A percentile compares a stretch with the other conserved stretches of the same genome.
Conservation (phyloP, 2,329 filamentous ascomycete genomes). For the Gaeumannomyces sp. region DNA sequence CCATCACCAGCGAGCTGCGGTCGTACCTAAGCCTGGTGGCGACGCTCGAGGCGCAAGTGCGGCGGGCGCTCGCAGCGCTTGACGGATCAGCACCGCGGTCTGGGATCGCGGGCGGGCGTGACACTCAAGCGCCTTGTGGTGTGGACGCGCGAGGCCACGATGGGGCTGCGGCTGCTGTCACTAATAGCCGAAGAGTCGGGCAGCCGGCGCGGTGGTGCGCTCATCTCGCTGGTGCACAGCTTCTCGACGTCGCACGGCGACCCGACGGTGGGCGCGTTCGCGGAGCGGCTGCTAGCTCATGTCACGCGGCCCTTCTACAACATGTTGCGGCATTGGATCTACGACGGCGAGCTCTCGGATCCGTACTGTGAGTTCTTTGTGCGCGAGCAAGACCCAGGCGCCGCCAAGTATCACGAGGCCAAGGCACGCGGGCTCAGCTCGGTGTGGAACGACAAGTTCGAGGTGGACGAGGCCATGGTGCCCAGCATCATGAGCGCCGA, state of each 20-base stretch:
- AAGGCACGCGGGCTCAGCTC: conserved; percentile 66
- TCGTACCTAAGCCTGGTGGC: conserved; percentile 88
- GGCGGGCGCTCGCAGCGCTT: conserved; percentile 70
- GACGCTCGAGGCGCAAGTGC: conserved; percentile 86
- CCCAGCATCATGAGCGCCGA: conserved; percentile 89
- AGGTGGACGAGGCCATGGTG: conserved; percentile 76
- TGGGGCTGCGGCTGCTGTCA: conserved; percentile 89
- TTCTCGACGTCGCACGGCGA: conserved; percentile 94
- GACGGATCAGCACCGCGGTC: conserved; percentile 60
- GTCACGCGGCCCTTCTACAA: conserved; percentile 95
- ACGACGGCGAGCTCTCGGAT: conserved; percentile 95
- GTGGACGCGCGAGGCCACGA: conserved; percentile 95
- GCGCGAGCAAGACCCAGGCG: conserved; percentile 63
- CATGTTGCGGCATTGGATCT: conserved; percentile 94
- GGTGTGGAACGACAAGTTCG: conserved; percentile 98
- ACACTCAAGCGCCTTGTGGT: conserved; percentile 93
- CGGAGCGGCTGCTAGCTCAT: conserved; percentile 77
- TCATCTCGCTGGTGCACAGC: conserved; percentile 88
- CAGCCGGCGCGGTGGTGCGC: conserved; percentile 75
- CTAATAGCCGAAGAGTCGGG: conserved; percentile 88
- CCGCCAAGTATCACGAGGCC: conserved; percentile 36
- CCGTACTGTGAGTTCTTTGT: conserved; percentile 96
- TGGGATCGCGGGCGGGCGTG: conserved; percentile 75
- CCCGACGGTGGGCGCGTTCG: conserved; percentile 88
- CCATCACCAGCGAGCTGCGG: conserved; percentile 75